Conservation (phyloP, 306 rosid genomes). For the Lagenaria siceraria region DNA sequence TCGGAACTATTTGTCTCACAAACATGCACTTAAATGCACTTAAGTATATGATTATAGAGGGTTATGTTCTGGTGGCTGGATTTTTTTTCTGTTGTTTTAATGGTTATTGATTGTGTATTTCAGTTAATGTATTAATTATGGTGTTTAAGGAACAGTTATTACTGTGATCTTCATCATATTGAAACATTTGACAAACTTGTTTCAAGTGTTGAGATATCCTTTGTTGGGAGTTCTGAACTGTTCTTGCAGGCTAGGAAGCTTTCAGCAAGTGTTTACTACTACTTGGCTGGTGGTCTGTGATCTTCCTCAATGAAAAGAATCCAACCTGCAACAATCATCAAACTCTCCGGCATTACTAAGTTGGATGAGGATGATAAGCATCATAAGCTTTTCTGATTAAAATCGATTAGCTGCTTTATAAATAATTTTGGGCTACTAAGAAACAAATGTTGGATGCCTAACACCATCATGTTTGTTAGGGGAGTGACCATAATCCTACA, state of each 20-base stretch:
- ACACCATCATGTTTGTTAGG: neutral
- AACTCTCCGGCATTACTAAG: neutral
- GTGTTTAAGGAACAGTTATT: neutral
- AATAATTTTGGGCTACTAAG: neutral
- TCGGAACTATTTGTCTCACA: too few species aligned
- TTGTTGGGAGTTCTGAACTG: neutral
- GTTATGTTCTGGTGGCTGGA: neutral
- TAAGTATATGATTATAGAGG: neutral
- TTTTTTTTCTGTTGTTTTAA: neutral
- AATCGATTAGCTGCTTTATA: neutral
- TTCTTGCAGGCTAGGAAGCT: neutral
- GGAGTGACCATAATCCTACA: neutral
- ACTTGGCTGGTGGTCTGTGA: neutral
- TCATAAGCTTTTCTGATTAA: neutral
- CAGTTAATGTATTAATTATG: neutral
- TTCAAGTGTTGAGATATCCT: neutral
- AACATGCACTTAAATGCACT: too few species aligned
- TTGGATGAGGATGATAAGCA: neutral
- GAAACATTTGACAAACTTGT: neutral
- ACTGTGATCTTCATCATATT: neutral
- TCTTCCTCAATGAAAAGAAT: neutral
- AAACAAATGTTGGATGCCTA: neutral
- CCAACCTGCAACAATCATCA: neutral
- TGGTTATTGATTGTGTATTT: neutral
- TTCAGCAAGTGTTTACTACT: neutral